These are phyloP conservation scores for Phytophthora citricola DNA, from an alignment of 352 stramenopile species.

Conservation along the genomic window DNA sequence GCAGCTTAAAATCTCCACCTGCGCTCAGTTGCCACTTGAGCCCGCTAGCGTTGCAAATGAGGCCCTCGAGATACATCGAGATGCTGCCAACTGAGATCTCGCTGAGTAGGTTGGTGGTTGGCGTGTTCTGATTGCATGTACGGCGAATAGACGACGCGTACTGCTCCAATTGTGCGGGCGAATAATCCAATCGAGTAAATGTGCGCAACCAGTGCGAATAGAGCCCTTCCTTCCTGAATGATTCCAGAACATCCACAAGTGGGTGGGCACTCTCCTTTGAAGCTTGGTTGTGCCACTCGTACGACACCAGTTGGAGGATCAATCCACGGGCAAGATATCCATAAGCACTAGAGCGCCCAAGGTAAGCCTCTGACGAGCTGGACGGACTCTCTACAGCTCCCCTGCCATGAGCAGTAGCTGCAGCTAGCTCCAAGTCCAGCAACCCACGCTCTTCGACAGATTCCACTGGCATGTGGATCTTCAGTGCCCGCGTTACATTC, in stretches of 20 bases:
- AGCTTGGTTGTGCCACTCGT: conserved; percentile 67
- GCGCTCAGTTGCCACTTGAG: conserved; percentile 45
- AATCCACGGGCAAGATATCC: conserved; percentile 63
- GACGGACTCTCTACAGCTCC: conserved; percentile 22
- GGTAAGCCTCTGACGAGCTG: conserved; percentile 40
- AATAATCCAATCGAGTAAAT: conserved; percentile 72
- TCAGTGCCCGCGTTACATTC: conserved; percentile 62
- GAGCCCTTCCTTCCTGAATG: conserved; percentile 65
- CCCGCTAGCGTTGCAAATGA: conserved; percentile 33
- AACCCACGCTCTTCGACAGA: conserved; percentile 43
- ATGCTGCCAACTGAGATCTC: conserved; percentile 23
- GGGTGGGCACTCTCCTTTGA: conserved; percentile 42
- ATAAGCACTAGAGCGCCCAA: conserved; percentile 64
- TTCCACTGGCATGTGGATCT: conserved; percentile 64
- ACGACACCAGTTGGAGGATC: conserved; percentile 68
- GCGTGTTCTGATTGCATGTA: conserved; percentile 17
- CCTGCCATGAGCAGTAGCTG: conserved; percentile 30
- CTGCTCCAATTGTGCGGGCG: conserved; percentile 31
- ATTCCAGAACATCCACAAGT: conserved; percentile 57
- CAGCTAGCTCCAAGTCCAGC: conserved; percentile 48
- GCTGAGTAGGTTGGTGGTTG: conserved; percentile 14
- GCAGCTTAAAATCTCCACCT: conserved; percentile 29
- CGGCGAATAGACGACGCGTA: conserved; percentile 28
- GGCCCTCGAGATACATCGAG: conserved; percentile 38
- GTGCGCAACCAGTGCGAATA: conserved; percentile 76